A percentile compares a stretch with the other conserved stretches of the same genome.
Evolutionary conservation across 2,329 filamentous ascomycete genomes (phyloP).

Genomic region (Sarocladium brachiariae): DNA sequence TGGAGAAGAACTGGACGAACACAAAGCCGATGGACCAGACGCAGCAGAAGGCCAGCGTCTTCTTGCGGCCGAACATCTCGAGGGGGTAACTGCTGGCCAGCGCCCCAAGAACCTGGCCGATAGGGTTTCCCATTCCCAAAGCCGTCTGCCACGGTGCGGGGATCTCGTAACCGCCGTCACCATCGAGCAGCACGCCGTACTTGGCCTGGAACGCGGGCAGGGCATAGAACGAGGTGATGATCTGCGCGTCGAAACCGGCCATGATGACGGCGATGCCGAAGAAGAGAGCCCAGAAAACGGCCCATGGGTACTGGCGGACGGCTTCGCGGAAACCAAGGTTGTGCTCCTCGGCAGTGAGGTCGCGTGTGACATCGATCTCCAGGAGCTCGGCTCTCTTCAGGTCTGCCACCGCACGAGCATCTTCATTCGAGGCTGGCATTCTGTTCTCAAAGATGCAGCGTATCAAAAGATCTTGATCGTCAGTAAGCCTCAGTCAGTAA

Average conservation of each 20-base stretch:
- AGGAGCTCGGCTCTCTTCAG: not conserved
- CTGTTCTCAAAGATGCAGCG: too few relatives aligned
- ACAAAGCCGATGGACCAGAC: conserved; percentile 43
- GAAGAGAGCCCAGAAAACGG: conserved; percentile 49
- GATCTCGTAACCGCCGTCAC: conserved; percentile 33
- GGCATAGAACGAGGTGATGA: conserved; percentile 56
- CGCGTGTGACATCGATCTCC: conserved; percentile 6
- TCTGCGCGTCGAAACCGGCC: conserved; percentile 57
- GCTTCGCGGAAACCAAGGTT: conserved; percentile 33
- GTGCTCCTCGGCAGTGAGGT: conserved; percentile 24
- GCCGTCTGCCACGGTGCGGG: conserved; percentile 42
- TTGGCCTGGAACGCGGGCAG: conserved; percentile 50
- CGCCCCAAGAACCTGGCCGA: conserved; percentile 41
- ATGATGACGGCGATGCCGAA: conserved; percentile 55
- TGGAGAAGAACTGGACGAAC: conserved; percentile 58
- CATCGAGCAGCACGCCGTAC: conserved; percentile 45
- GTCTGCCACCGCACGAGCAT: not conserved
- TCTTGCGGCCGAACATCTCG: conserved; percentile 36
- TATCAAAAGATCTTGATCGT: too few relatives aligned
- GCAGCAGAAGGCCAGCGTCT: conserved; percentile 38
- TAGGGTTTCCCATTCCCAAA: conserved; percentile 35
- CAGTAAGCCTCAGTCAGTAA: too few relatives aligned
- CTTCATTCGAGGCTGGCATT: too few relatives aligned
- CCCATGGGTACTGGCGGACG: conserved; percentile 35
- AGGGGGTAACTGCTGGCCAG: conserved; percentile 20